Evolutionary conservation across 169 alveolate genomes (phyloP), one percentile per base, ranked within the genome.

Genomic region (Cryptosporidium sp.): DNA sequence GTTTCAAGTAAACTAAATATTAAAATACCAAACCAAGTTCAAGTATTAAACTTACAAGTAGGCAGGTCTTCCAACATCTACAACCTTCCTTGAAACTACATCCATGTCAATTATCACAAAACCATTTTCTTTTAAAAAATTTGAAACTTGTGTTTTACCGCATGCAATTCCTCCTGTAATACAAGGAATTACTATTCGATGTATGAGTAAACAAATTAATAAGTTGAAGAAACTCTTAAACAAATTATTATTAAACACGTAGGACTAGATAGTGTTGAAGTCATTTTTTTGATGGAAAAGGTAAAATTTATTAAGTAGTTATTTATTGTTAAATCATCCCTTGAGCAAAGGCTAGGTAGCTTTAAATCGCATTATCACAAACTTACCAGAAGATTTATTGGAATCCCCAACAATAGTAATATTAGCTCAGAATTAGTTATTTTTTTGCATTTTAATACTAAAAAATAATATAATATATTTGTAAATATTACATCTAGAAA

Each of bases 151-250:
- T 41, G 91, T 80, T 86, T 93, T 93, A 3, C 95, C 95, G 31
- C 93, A 68, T 14, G 92, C 94, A 58, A 93, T 67, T 6, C 95
- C 95, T 23, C 95, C 95, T 3, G 95, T 93, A 18, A 93, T 51
- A 8, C 94, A 39, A 6, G 68, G 59, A 26, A 80, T 52, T 12
- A 65, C 26, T 2, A 80, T 62, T 21, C 89, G 62, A 37, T 80
- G 89, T 3, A 80, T 18, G 10, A 59, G 62, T 31, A 80, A 62
- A 18, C 29, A 80, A 29, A 80, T n/a, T 5, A 35, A 33, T 39
- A 39, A 2, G 12, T 26, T 55, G 37, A 55, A 6, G 10, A n/a
- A 55, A 14, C 4, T 5, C 67, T 55, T 26, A 14, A 55, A 6
- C 3, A 55, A 0, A 26, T 26, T 55, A 4, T 26, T n/a, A 1